Evolutionary conservation across 805 yeast species (phyloP).

Genomic region (Barnettozyma botsteinii): DNA sequence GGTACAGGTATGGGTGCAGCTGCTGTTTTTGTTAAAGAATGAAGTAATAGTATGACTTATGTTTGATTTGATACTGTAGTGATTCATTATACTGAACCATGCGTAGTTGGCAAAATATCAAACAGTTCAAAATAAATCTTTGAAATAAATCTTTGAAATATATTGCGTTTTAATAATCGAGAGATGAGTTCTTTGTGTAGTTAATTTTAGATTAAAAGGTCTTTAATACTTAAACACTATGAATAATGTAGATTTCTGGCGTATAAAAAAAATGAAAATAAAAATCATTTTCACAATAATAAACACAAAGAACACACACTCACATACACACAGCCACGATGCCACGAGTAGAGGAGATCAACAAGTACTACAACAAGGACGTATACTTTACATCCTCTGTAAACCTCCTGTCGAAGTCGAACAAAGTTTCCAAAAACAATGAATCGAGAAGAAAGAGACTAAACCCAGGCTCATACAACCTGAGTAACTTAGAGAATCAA

Average conservation of each 20-base stretch:
- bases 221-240: no score
- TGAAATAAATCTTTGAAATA: no score
- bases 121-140: no score
- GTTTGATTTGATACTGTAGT: background rate
- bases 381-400: constrained; percentile 24
- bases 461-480: constrained; percentile 25
- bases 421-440: constrained; percentile 9
- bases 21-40: constrained; percentile 76
- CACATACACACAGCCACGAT: no score
- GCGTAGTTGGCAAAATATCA: no score
- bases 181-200: no score
- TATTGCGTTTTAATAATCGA: no score
- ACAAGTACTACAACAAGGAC: constrained; percentile 16
- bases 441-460: constrained; percentile 21
- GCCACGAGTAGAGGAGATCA: constrained; percentile 21
- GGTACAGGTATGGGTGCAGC: constrained; percentile 99
- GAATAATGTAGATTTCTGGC: no score
- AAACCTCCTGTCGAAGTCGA: constrained; percentile 18
- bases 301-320: background rate
- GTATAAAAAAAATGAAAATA: no score
- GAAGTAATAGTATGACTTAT: constrained; percentile 10
- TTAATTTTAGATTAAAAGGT: no score
- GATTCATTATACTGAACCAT: no score
- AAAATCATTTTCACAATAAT: background rate
- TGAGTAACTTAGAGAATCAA: constrained; percentile 21